These are phyloP conservation scores for Epithele typhae DNA, from an alignment of 768 basidiomycete genomes.

Conservation along the genomic window DNA sequence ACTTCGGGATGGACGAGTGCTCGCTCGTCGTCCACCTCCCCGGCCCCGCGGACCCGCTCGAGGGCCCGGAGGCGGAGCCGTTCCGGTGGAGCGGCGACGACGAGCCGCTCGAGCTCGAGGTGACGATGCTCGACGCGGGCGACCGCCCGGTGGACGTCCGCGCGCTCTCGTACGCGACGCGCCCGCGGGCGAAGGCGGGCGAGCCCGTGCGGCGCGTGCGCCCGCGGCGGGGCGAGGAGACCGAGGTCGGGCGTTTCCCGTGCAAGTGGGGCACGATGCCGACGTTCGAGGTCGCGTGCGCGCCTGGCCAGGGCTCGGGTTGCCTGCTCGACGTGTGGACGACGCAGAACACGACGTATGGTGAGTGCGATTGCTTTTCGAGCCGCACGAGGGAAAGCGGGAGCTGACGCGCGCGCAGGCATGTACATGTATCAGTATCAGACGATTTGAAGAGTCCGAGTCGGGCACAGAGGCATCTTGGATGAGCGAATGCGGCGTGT, in stretches of 20 bases:
- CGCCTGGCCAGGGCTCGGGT: slow-evolving; percentile 2
- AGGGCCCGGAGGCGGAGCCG: slow-evolving; percentile 5
- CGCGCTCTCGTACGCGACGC: slow-evolving; percentile 6
- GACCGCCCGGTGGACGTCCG: slow-evolving; percentile 6
- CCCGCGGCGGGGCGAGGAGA: slow-evolving; percentile 15
- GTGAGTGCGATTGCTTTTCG: slow-evolving; percentile 7
- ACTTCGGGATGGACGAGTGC: slow-evolving; percentile 26
- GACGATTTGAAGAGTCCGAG: slow-evolving; percentile 17
- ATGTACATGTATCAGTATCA: slow-evolving; percentile 25
- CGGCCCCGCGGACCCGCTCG: slow-evolving; percentile 4
- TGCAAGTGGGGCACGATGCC: slow-evolving; percentile 20
- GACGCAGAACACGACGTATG: slow-evolving; percentile 23
- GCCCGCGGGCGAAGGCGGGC: background rate
- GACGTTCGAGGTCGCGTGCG: slow-evolving; percentile 20
- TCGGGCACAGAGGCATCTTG: too few species aligned
- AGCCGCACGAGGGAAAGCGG: background rate
- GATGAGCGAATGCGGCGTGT: too few species aligned
- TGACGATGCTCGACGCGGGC: slow-evolving; percentile 6
- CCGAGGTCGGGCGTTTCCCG: slow-evolving; percentile 17
- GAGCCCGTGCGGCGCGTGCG: slow-evolving; percentile 4
- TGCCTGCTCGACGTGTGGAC: slow-evolving; percentile 24
- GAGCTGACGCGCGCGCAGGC: slow-evolving; percentile 10
- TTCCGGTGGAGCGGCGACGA: too few species aligned
- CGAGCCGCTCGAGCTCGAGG: background rate
- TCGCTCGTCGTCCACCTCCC: slow-evolving; percentile 22